These are phyloP conservation scores for Yamadazyma nakazawae DNA, from an alignment of 805 yeast species.

Conservation along the genomic window DNA sequence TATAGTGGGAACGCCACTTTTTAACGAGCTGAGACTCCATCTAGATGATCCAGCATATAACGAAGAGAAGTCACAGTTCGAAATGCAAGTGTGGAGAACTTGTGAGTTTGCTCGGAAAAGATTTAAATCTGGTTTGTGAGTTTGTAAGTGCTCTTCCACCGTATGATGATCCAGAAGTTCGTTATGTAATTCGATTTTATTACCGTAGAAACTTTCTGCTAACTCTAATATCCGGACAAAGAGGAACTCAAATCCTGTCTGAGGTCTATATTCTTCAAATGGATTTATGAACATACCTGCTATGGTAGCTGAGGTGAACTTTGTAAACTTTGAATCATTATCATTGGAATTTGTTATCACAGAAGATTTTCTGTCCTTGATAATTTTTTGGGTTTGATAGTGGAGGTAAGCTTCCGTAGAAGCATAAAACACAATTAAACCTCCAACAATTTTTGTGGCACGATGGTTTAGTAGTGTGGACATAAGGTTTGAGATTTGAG, in stretches of 20 bases:
- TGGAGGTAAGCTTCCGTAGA: slow-evolving; percentile 65
- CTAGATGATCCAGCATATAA: not conserved
- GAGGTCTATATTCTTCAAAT: slow-evolving; percentile 84
- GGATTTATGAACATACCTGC: slow-evolving; percentile 88
- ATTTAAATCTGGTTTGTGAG: slow-evolving; percentile 54
- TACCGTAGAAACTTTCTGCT: slow-evolving; percentile 51
- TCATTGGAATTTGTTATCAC: slow-evolving; percentile 4
- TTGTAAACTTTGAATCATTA: slow-evolving; percentile 16
- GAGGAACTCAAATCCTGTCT: slow-evolving; percentile 82
- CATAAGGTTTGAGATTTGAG: not conserved
- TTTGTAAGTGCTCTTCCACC: slow-evolving; percentile 57
- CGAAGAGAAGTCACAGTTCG: slow-evolving; percentile 1
- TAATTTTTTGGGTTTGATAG: slow-evolving; percentile 50
- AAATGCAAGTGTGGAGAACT: slow-evolving; percentile 26
- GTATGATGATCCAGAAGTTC: slow-evolving; percentile 33
- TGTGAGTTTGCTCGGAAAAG: slow-evolving; percentile 35
- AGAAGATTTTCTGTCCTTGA: slow-evolving; percentile 29
- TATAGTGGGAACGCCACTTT: slow-evolving; percentile 26
- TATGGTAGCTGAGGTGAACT: slow-evolving; percentile 40
- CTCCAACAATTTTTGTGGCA: slow-evolving; percentile 37
- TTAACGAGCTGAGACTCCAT: not conserved
- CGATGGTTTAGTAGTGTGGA: not conserved
- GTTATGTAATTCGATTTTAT: slow-evolving; percentile 33
- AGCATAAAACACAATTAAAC: slow-evolving; percentile 52
- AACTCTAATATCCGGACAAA: slow-evolving; percentile 69